Evolutionary conservation across 192 early-diverging fungal species (phyloP).

Genomic region (Coemansia aciculifera): DNA sequence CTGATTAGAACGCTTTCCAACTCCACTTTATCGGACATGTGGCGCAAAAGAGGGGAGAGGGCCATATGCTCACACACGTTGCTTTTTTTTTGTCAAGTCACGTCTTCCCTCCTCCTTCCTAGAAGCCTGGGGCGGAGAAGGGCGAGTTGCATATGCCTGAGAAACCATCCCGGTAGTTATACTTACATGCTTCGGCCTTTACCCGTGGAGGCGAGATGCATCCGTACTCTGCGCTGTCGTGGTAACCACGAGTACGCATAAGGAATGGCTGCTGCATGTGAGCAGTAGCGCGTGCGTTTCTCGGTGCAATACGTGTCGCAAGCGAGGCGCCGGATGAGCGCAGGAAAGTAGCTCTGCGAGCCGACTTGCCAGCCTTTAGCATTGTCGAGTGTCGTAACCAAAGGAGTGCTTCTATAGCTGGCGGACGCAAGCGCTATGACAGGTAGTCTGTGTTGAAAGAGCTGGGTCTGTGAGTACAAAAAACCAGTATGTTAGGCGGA

Average conservation of each 20-base stretch:
- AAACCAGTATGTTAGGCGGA: neutral
- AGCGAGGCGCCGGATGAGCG: conserved; percentile 14
- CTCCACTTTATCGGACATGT: neutral
- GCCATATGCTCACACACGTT: neutral
- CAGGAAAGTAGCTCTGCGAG: conserved; percentile 30
- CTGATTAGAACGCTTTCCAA: neutral
- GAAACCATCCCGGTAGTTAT: neutral
- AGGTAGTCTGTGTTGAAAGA: neutral
- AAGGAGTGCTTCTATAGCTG: neutral
- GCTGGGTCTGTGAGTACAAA: neutral
- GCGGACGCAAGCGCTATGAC: neutral
- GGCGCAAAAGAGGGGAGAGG: conserved; percentile 2
- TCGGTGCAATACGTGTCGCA: conserved; percentile 11
- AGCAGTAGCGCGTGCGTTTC: conserved; percentile 11
- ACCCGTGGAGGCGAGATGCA: conserved; percentile 26
- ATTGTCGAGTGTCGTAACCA: conserved; percentile 4
- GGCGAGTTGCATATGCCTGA: neutral
- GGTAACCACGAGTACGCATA: conserved; percentile 28
- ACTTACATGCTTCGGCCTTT: conserved; percentile 40
- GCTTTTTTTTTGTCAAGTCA: neutral
- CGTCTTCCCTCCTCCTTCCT: neutral
- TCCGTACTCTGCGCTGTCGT: conserved; percentile 46
- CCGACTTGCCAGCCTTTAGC: conserved; percentile 38
- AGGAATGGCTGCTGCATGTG: conserved; percentile 17
- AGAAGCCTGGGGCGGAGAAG: neutral